Base-by-base conservation (phyloP, 2,329 filamentous ascomycete species). In the Sclerotinia nivalis region DNA sequence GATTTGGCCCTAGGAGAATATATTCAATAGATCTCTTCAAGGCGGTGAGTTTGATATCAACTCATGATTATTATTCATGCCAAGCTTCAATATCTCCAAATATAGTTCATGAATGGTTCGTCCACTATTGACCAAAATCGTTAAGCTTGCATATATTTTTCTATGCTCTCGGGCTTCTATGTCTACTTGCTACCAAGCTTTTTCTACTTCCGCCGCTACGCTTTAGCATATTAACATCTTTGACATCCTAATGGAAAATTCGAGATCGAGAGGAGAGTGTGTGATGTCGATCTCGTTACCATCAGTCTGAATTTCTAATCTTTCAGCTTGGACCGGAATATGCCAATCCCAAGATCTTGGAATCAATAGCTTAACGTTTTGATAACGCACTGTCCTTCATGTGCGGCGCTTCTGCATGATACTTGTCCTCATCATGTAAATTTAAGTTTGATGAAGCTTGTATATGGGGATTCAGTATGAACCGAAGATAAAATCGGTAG, bases 361-460 rank as follows among this genome's bases (percentile, higher is more conserved):
- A 64, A 22, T 52, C 45, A 64, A 52, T 52, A 64, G 61, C 61
- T 52, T 52, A 40, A 64, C 31, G 31, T 64, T 64, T 50, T 64
- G 31, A 64, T 50, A 25, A 45, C 47, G 45, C 43, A 50, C 60
- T 50, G 31, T 50, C 31, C 28, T 34, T 50, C 4, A 9, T 50
- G 31, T 50, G 28, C 31, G 15, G 20, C 34, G 55, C 55, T 22
- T 58, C 55, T 37, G 40, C 40, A 43, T 43, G 40, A 43, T 43
- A 37, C 31, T 31, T 49, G 28, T 47, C 59, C 25, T 61, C 25
- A 31, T n/a, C 43, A 18, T 49, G 28, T 45, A 15, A 55, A 20
- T 49, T 43, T 22, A 47, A 43, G 25, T 43, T 49, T 45, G 12
- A 28, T 13, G 28, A 45, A 34, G 43, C 59, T 15, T 62, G n/a